Evolutionary conservation across 2,329 filamentous ascomycete species (phyloP).

Genomic region (Lachnellula hyalina): DNA sequence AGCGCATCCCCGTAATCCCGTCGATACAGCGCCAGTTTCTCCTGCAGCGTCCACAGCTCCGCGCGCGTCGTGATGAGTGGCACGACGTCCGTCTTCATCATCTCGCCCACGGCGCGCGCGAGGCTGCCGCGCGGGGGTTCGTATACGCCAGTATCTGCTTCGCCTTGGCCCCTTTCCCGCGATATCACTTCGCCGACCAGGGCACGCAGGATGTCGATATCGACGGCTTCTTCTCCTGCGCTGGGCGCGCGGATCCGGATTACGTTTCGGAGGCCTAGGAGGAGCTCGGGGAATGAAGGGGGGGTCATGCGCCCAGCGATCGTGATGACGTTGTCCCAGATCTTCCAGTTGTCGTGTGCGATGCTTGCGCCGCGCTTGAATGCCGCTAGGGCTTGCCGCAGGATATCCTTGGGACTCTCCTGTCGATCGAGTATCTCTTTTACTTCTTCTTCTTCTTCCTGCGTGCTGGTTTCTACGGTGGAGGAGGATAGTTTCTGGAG

Average conservation of each 20-base stretch:
- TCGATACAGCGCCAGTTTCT: constrained; percentile 68
- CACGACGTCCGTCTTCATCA: constrained; percentile 69
- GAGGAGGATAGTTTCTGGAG: constrained; percentile 31
- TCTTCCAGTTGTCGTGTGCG: constrained; percentile 81
- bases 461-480: constrained; percentile 25
- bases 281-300: constrained; percentile 67
- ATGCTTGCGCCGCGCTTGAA: constrained; percentile 82
- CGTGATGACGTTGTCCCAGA: constrained; percentile 95
- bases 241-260: constrained; percentile 64
- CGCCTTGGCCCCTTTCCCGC: constrained; percentile 30
- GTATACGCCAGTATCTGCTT: constrained; percentile 27
- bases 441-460: constrained; percentile 26
- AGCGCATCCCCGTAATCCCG: constrained; percentile 66
- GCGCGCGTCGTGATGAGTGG: constrained; percentile 80
- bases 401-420: constrained; percentile 39
- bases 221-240: constrained; percentile 72
- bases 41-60: constrained; percentile 70
- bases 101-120: constrained; percentile 58
- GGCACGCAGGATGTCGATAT: constrained; percentile 64
- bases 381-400: constrained; percentile 72
- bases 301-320: constrained; percentile 74
- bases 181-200: constrained; percentile 68
- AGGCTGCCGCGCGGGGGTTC: constrained; percentile 52
- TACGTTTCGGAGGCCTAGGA: constrained; percentile 69
- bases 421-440: constrained; percentile 25